phyloP scores from a whole-genome alignment of 2,329 filamentous ascomycete genomes.

The Ceratocystis cacaofunesta region DNA sequence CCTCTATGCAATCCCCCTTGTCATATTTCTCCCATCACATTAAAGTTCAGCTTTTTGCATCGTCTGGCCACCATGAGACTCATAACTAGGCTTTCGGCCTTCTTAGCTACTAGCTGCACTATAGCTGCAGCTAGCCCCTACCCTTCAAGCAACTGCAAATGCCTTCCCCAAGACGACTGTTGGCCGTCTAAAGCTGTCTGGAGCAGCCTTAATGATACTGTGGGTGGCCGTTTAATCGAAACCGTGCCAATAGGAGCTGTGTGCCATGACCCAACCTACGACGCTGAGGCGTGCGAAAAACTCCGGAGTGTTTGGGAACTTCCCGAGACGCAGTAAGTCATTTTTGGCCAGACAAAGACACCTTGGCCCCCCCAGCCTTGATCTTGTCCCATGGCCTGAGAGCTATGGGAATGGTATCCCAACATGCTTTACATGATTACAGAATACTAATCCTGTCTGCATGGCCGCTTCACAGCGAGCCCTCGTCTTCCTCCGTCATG shows the following conservation, averaged over 20 bases:
- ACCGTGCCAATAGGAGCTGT: conserved; percentile 37
- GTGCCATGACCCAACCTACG: conserved; percentile 36
- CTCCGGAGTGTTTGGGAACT: conserved; percentile 26
- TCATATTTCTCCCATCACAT: neutral
- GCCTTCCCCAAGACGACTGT: conserved; percentile 36
- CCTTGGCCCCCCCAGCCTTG: too few relatives aligned
- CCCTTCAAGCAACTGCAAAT: conserved; percentile 25
- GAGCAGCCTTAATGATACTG: conserved; percentile 35
- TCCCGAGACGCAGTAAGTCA: conserved; percentile 25
- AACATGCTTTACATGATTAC: too few relatives aligned
- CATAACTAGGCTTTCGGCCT: conserved; percentile 6
- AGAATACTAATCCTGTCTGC: too few relatives aligned
- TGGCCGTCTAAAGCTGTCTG: conserved; percentile 38
- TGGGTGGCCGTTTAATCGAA: conserved; percentile 36
- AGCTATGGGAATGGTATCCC: too few relatives aligned
- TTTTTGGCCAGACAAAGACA: too few relatives aligned
- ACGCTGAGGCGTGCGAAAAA: conserved; percentile 29
- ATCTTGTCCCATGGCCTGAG: too few relatives aligned
- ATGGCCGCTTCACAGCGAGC: conserved; percentile 20
- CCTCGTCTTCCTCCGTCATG: conserved; percentile 29
- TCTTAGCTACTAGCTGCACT: neutral
- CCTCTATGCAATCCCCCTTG: too few relatives aligned
- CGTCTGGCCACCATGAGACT: neutral
- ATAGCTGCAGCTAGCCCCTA: neutral
- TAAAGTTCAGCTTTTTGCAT: neutral